Base-by-base conservation (phyloP, 108 stramenopile genomes). In the Mayamaea pseudoterrestris region DNA sequence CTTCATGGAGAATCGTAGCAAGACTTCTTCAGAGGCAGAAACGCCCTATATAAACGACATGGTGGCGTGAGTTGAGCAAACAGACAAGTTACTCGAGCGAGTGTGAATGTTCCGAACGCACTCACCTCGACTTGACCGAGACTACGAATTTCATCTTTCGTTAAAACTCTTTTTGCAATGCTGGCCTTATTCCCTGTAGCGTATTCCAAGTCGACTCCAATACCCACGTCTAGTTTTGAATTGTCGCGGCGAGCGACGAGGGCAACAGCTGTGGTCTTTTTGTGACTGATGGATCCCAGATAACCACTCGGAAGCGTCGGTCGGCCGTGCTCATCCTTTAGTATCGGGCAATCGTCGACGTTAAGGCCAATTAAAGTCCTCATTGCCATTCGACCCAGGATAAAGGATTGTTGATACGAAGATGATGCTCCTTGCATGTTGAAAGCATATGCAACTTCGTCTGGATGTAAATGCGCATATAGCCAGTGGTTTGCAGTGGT, bases 1-100 rank as follows among this genome's bases (percentile, higher is more conserved):
- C 44, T 90, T 90, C 12, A 90, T 57, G 43, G 81, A 76, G 40
- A 90, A 90, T 35, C 88, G 63, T 45, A 90, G 53, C 57, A 85
- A 43, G 8, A 85, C 78, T 60, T 90, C 88, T 62, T 90, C 78
- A 7, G 61, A 76, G 35, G 32, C 54, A 1, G 81, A 61, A 28
- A 89, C 47, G 6, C 73, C 67, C 62, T 76, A 59, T 27, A 61
- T n/a, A 18, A 16, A 27, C 22, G 47, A 39, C 16, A 3, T 3
- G 20, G 37, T 20, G 37, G 12, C 32, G 12, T 39, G 37, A 39
- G 37, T 6, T 8, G 20, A 39, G 8, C 3, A 39, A 3, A 18
- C 32, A 34, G 8, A 11, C 32, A 34, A n/a, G n/a, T n/a, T n/a
- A n/a, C n/a, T n/a, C n/a, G n/a, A n/a, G n/a, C n/a, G n/a, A 39